A percentile compares a stretch with the other conserved stretches of the same genome.
Conservation (phyloP, 495 filamentous ascomycete genomes). For the Gamarada debralockiae region DNA sequence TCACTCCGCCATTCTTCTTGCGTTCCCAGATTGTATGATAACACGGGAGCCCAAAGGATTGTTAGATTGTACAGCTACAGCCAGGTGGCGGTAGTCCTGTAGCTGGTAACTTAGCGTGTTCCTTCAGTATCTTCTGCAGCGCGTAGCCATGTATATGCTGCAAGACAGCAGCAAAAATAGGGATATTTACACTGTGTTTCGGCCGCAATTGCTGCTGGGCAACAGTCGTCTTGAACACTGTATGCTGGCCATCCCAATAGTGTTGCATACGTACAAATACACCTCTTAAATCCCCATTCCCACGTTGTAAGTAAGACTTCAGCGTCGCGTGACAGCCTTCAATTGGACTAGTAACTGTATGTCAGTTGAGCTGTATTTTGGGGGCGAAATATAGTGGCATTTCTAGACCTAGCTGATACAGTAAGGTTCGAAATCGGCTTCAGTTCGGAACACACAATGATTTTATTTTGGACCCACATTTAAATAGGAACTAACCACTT, state of each 20-base stretch:
- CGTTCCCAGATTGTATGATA: not conserved
- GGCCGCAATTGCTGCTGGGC: constrained; percentile 1
- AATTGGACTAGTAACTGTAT: not conserved
- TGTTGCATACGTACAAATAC: not conserved
- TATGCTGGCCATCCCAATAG: not conserved
- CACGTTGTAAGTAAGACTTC: not conserved
- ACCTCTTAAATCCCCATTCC: not conserved
- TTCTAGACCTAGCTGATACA: too few species aligned
- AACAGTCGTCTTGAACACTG: not conserved
- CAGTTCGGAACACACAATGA: too few species aligned
- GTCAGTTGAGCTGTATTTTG: too few species aligned
- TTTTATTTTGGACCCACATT: too few species aligned
- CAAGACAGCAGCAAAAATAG: constrained; percentile 1
- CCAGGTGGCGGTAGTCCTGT: not conserved
- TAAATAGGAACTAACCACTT: too few species aligned
- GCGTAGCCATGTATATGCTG: not conserved
- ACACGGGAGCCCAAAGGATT: not conserved
- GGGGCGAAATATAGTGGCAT: too few species aligned
- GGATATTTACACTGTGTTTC: not conserved
- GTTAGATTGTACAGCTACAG: not conserved
- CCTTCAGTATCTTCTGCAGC: not conserved
- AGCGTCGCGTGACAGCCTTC: constrained; percentile 15
- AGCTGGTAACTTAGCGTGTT: not conserved
- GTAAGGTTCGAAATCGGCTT: too few species aligned
- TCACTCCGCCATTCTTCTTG: not conserved